Percentiles rank a stretch among this genome's conserved stretches.
phyloP scores from a whole-genome alignment of 495 filamentous ascomycete species.

The Pseudomonodictys pantanalensis region DNA sequence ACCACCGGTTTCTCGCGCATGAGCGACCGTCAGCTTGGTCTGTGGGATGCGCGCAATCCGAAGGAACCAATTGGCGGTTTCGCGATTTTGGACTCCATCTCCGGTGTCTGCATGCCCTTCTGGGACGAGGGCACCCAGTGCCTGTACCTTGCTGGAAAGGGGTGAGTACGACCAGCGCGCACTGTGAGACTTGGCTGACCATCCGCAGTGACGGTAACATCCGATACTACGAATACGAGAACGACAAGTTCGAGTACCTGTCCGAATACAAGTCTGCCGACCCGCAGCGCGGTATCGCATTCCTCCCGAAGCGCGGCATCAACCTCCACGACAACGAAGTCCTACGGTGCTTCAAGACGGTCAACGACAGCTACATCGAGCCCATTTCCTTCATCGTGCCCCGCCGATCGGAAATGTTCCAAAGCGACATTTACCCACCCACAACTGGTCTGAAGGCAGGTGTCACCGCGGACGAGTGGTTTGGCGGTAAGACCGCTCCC shows the following conservation, averaged over 20 bases:
- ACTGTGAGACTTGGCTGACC: constrained; percentile 23
- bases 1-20: constrained; percentile 97
- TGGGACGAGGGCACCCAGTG: constrained; percentile 96
- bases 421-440: constrained; percentile 94
- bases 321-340: constrained; percentile 97
- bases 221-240: constrained; percentile 93
- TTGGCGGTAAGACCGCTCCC: constrained; percentile 74
- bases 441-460: constrained; percentile 72
- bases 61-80: constrained; percentile 84
- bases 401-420: constrained; percentile 91
- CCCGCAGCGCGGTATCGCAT: constrained; percentile 91
- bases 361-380: constrained; percentile 90
- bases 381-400: constrained; percentile 97
- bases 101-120: constrained; percentile 98
- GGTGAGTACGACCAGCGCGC: constrained; percentile 54
- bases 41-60: constrained; percentile 87
- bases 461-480: constrained; percentile 77
- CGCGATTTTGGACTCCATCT: constrained; percentile 84
- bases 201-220: constrained; percentile 88
- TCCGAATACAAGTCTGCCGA: constrained; percentile 94
- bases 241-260: constrained; percentile 95
- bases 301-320: constrained; percentile 90
- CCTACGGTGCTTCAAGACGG: constrained; percentile 92
- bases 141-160: constrained; percentile 92
- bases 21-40: constrained; percentile 92